Base-by-base conservation (phyloP, 2,329 filamentous ascomycete genomes). In the Acephala macrosclerotiorum region DNA sequence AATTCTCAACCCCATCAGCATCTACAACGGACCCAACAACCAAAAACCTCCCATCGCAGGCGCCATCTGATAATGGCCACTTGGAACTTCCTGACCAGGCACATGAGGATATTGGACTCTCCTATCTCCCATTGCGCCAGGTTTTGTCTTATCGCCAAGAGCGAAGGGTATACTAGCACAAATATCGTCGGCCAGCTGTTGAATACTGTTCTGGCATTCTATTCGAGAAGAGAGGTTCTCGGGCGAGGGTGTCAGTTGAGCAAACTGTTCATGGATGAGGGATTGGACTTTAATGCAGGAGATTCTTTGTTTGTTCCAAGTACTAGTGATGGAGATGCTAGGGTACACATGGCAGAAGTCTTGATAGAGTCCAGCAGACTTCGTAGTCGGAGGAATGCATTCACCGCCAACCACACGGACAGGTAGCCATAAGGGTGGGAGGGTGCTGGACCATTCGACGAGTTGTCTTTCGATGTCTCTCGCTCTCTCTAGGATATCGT, bases 101-200 rank as follows among this genome's bases (percentile, higher is more conserved):
- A 29, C 38, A 18, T 25, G 45, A 14, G 65, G 65, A n/a, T 64
- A 66, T 16, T 61, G 47, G 3, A 66, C 58, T 20, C 35, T 53
- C 45, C 29, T 58, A 42, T 66, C 65, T 7, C 64, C 64, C 8
- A 49, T 40, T 6, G 8, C n/a, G 9, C 61, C 51, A 1, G 61
- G 57, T 35, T 53, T 35, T 18, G 29, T 59, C 20, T 56, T 53
- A 29, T 64, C 60, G 20, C 65, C 65, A 5, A 66, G 49, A 18
- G 26, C 20, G 36, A 63, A 66, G 1, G 65, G 65, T 33, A 66
- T 42, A 40, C 61, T 64, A 12, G 61, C 65, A 36, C 65, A 66
- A 2, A 66, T 64, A 42, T 66, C 49, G 35, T 66, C 65, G 7
- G 58, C 61, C n/a, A 60, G 20, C 16, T 51, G 49, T 40, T 64